phyloP scores from a whole-genome alignment of 1,139 yeast genomes.

The Magnusiomyces paraingens region DNA sequence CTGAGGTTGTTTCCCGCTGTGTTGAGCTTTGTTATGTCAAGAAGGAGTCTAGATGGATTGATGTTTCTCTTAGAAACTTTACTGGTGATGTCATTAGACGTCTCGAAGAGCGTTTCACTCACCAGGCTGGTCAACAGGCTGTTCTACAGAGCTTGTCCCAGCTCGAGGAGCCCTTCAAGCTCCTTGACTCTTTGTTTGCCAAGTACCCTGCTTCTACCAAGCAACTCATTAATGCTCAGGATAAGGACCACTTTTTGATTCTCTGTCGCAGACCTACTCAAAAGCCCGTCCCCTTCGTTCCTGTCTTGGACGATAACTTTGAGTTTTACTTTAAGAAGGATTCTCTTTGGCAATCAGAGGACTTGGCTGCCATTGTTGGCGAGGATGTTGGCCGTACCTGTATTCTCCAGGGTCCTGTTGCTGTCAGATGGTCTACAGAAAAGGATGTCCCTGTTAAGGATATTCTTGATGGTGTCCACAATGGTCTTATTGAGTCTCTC shows the following conservation, averaged over 20 bases:
- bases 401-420: constrained; percentile 97
- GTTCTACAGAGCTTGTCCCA: constrained; percentile 67
- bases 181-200: constrained; percentile 53
- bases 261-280: constrained; percentile 79
- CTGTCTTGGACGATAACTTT: constrained; percentile 87
- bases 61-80: constrained; percentile 75
- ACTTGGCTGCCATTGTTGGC: constrained; percentile 89
- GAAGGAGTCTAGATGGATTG: constrained; percentile 83
- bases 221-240: constrained; percentile 92
- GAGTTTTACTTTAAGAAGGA: constrained; percentile 97
- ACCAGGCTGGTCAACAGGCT: constrained; percentile 43
- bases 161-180: constrained; percentile 59
- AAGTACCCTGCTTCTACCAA: constrained; percentile 66
- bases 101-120: constrained; percentile 91
- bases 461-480: constrained; percentile 80
- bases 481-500: constrained; percentile 75
- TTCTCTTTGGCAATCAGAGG: constrained; percentile 98
- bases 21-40: constrained; percentile 84
- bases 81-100: constrained; percentile 84
- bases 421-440: constrained; percentile 82
- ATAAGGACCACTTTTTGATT: constrained; percentile 84
- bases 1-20: constrained; percentile 81
- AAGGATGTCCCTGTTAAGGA: constrained; percentile 91
- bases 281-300: constrained; percentile 98
- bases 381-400: constrained; percentile 98